Evolutionary conservation across 257 asterid species (phyloP).

Genomic region (Penstemon davidsonii): DNA sequence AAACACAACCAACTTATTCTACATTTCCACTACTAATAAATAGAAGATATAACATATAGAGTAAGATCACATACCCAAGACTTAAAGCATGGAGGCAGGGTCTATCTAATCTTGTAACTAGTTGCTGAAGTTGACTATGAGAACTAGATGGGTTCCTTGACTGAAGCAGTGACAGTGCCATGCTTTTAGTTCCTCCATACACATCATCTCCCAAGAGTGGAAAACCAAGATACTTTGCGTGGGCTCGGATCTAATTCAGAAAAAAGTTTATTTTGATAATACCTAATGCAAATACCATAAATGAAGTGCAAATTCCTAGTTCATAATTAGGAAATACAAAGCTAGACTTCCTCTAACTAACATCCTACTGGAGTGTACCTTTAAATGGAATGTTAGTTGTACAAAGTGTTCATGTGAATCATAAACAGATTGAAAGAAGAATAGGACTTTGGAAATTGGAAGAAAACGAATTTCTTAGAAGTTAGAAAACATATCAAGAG

Average conservation of each 20-base stretch:
- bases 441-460: background rate
- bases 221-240: slow-evolving; percentile 83
- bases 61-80: slow-evolving; percentile 49
- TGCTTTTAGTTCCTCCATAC: slow-evolving; percentile 90
- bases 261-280: background rate
- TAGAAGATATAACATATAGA: background rate
- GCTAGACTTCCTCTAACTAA: background rate
- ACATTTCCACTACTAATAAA: background rate
- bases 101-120: slow-evolving; percentile 62
- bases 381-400: background rate
- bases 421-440: background rate
- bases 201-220: slow-evolving; percentile 96
- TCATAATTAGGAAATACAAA: background rate
- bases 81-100: slow-evolving; percentile 91
- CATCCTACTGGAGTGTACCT: background rate
- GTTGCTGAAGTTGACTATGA: slow-evolving; percentile 46
- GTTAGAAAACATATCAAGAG: background rate
- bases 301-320: background rate
- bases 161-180: slow-evolving; percentile 80
- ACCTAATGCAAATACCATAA: background rate
- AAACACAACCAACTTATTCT: slow-evolving; percentile 5
- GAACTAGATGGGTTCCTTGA: slow-evolving; percentile 47
- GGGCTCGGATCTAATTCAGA: slow-evolving; percentile 71
- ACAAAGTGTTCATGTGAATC: slow-evolving; percentile 1
- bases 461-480: background rate